These are phyloP conservation scores for Dipodascus geniculatus DNA, from an alignment of 805 yeast genomes.

Conservation along the genomic window DNA sequence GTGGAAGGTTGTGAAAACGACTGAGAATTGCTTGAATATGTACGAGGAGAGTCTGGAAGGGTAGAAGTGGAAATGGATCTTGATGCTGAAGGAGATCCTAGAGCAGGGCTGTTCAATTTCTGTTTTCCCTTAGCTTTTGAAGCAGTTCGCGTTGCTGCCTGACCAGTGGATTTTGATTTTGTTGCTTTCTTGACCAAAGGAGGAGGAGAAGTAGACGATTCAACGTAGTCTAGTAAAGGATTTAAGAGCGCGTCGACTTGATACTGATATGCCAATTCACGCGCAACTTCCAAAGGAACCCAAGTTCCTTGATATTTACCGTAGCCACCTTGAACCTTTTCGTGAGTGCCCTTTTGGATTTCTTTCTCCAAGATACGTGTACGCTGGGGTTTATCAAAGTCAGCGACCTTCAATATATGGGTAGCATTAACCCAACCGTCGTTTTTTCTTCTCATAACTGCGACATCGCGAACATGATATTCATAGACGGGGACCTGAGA, in stretches of 20 bases:
- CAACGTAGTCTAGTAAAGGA: slow-evolving; percentile 54
- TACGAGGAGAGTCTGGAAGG: slow-evolving; percentile 11
- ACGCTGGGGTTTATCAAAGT: slow-evolving; percentile 87
- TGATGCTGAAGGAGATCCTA: slow-evolving; percentile 6
- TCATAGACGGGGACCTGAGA: slow-evolving; percentile 33
- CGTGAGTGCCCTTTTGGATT: slow-evolving; percentile 82
- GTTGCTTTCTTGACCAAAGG: slow-evolving; percentile 43
- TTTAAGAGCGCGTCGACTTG: slow-evolving; percentile 49
- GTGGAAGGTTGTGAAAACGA: slow-evolving; percentile 1
- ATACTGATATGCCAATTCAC: slow-evolving; percentile 50
- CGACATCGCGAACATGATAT: slow-evolving; percentile 53
- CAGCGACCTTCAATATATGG: slow-evolving; percentile 85
- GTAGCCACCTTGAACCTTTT: slow-evolving; percentile 93
- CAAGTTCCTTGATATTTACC: slow-evolving; percentile 96
- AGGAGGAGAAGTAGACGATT: slow-evolving; percentile 45
- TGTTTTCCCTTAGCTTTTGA: not conserved
- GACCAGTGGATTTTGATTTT: slow-evolving; percentile 16
- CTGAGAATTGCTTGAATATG: slow-evolving; percentile 3
- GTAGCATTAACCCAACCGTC: slow-evolving; percentile 98
- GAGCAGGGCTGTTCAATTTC: not conserved
- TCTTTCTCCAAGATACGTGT: slow-evolving; percentile 87
- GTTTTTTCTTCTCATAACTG: slow-evolving; percentile 76
- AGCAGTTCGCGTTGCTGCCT: slow-evolving; percentile 9
- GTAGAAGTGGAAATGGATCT: slow-evolving; percentile 2
- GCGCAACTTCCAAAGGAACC: slow-evolving; percentile 78